Base-by-base conservation (phyloP, 768 basidiomycete species). In the Goffeauzyma gilvescens region DNA sequence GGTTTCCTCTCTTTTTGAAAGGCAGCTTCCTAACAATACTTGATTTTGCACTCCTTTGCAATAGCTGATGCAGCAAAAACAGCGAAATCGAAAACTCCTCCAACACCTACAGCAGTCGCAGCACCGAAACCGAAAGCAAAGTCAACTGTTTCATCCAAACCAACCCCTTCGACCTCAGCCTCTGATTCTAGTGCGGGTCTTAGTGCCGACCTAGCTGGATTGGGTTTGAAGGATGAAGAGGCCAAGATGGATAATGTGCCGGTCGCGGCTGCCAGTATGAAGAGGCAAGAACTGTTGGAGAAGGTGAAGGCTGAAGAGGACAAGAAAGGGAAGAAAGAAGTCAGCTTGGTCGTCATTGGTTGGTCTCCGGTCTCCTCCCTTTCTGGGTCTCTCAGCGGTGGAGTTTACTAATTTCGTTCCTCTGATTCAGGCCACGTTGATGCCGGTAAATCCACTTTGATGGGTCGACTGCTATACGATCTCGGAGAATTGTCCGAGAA, bases 391-490 rank as follows among this genome's bases (percentile, higher is more conserved):
- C n/a, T n/a, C n/a, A n/a, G n/a, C n/a, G n/a, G n/a, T n/a, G n/a
- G n/a, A n/a, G 40, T 45, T 6, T 13, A 13, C 7, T 23, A 27
- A 28, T 48, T 20, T 25, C 3, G 22, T 15, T 35, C 15, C 18
- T 15, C 35, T 9, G 2, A 17, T 12, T 6, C 52, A 95, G 90
- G 93, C 28, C 93, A 98, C 57, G 93, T 98, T 48, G 93, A 98
- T 65, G 93, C 93, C 14, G 93, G 93, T 20, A 98, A 98, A 64
- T 93, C 87, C 4, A 98, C 93, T 1, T 66, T 98, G 21, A 95
- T 96, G 85, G 93, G 93, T 1, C 71, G 90, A 42, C 55, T 98
- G 45, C 56, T 96, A 39, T 95, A 95, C 60, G 93, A 96, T 50
- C 71, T 90, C 1, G 93, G 93, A 12, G 71, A 73, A 51, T 59